Evolutionary conservation across 257 asterid genomes (phyloP).

Genomic region (Jasminum sambac): DNA sequence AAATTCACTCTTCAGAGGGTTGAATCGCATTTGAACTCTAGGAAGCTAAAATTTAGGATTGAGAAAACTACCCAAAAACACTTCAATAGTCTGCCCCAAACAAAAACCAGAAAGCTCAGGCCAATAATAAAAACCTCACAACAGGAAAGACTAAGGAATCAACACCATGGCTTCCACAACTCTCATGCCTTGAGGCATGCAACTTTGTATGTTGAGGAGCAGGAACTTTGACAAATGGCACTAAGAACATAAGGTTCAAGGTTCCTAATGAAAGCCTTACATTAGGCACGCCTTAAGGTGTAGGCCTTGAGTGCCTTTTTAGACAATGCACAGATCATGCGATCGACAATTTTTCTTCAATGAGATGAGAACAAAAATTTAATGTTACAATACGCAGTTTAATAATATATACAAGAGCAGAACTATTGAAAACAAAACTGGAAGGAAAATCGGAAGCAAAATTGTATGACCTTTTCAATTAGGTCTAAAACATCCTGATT

Average conservation of each 20-base stretch:
- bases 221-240: not conserved
- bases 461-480: constrained; percentile 72
- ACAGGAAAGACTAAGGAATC: not conserved
- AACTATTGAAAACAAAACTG: not conserved
- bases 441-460: constrained; percentile 7
- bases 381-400: not conserved
- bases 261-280: not conserved
- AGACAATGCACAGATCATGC: not conserved
- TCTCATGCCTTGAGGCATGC: not conserved
- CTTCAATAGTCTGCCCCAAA: not conserved
- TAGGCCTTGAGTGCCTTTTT: not conserved
- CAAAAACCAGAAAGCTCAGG: not conserved
- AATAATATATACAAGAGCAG: not conserved
- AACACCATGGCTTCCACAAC: not conserved
- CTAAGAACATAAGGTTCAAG: not conserved
- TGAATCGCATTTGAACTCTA: too few species aligned
- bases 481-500: constrained; percentile 93
- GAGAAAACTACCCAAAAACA: not conserved
- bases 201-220: not conserved
- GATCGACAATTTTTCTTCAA: not conserved
- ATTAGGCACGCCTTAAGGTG: not conserved
- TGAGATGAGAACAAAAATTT: not conserved
- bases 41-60: too few species aligned
- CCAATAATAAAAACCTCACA: not conserved
- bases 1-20: too few species aligned